A percentile compares a stretch with the other conserved stretches of the same genome.
phyloP scores from a whole-genome alignment of 2,329 filamentous ascomycete genomes.

The Phyllachora maydis region DNA sequence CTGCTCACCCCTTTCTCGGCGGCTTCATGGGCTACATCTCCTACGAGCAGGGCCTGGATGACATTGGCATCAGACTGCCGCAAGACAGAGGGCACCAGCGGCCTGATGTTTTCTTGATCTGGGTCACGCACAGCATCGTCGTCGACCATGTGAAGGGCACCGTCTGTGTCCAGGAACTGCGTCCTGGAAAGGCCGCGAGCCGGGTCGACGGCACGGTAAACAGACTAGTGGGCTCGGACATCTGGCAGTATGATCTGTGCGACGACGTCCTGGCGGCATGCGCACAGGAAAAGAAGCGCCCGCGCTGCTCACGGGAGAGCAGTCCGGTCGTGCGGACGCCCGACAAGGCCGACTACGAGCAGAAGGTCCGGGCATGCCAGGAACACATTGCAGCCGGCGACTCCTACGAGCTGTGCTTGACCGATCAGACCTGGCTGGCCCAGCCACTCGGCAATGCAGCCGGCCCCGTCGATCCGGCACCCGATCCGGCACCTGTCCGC shows the following conservation, averaged over 20 bases:
- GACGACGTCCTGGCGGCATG: too few relatives aligned
- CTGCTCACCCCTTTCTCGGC: slow-evolving; percentile 45
- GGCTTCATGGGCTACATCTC: slow-evolving; percentile 72
- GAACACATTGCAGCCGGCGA: slow-evolving; percentile 53
- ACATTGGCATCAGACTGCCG: slow-evolving; percentile 23
- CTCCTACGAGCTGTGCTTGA: slow-evolving; percentile 74
- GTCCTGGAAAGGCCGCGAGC: slow-evolving; percentile 8
- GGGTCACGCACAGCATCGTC: slow-evolving; percentile 59
- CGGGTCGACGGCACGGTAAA: slow-evolving; percentile 22
- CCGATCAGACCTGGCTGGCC: slow-evolving; percentile 48
- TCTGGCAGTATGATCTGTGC: slow-evolving; percentile 7
- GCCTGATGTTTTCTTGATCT: slow-evolving; percentile 57
- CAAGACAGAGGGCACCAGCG: slow-evolving; percentile 16
- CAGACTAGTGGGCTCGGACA: slow-evolving; percentile 9
- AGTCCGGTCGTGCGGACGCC: slow-evolving; percentile 16
- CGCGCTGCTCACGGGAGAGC: slow-evolving; percentile 3
- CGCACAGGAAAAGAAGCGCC: slow-evolving; percentile 1
- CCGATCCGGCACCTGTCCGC: slow-evolving; percentile 28
- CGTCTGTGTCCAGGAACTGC: slow-evolving; percentile 49
- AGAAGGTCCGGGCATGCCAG: slow-evolving; percentile 48
- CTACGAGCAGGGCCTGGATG: slow-evolving; percentile 60
- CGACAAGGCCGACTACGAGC: slow-evolving; percentile 32
- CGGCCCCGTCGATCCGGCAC: too few relatives aligned
- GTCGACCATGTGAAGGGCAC: slow-evolving; percentile 46
- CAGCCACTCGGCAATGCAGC: slow-evolving; percentile 11